Percentiles rank a stretch among this genome's conserved stretches.
These are phyloP conservation scores for Diaporthe humulicola DNA, from an alignment of 2,329 filamentous ascomycete species.

Conservation along the genomic window DNA sequence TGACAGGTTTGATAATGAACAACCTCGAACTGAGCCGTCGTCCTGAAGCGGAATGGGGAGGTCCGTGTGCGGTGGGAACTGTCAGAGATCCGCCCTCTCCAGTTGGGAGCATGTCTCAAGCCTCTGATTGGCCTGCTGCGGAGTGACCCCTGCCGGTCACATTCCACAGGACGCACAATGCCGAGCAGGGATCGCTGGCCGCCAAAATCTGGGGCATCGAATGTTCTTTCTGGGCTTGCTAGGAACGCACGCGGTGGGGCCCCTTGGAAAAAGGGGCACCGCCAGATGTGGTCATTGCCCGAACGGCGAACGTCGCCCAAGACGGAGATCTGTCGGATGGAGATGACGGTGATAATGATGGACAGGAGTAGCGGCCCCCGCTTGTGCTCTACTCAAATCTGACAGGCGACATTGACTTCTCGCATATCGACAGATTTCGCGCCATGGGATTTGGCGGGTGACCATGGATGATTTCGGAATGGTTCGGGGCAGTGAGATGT, in stretches of 20 bases:
- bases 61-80: constrained; percentile 27
- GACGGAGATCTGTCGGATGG: constrained; percentile 22
- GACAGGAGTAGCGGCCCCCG: constrained; percentile 23
- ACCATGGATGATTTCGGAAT: constrained; percentile 5
- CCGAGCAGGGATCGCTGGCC: constrained; percentile 5
- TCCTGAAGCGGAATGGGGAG: constrained; percentile 30
- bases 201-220: constrained; percentile 32
- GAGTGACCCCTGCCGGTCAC: constrained; percentile 20
- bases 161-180: constrained; percentile 28
- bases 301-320: constrained; percentile 21
- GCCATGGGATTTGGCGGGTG: neutral
- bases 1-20: constrained; percentile 29
- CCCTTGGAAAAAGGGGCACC: constrained; percentile 23
- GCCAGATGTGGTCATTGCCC: constrained; percentile 30
- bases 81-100: constrained; percentile 31
- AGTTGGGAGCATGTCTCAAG: constrained; percentile 23
- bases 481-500: constrained; percentile 32
- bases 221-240: constrained; percentile 26
- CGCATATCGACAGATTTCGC: constrained; percentile 30
- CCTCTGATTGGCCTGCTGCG: constrained; percentile 23
- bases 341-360: constrained; percentile 30
- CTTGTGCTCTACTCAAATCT: neutral
- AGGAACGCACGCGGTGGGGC: constrained; percentile 6
- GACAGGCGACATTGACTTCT: constrained; percentile 19
- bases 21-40: constrained; percentile 30